Percentiles rank a stretch among this genome's conserved stretches.
phyloP scores from a whole-genome alignment of 2,329 filamentous ascomycete genomes.

The Trichophyton rubrum region DNA sequence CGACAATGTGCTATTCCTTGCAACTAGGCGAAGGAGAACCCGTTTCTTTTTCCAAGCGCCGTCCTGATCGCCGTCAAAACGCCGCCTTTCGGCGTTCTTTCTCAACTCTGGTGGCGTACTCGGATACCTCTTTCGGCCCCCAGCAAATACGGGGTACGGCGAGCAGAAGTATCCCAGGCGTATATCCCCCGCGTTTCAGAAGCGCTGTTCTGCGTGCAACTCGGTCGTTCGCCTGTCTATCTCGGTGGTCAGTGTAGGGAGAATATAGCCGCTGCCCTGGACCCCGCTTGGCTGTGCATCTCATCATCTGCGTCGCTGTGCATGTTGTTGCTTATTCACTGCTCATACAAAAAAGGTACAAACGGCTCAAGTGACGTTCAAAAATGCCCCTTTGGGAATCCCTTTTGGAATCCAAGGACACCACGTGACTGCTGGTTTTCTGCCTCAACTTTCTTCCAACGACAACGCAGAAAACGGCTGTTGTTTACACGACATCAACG shows the following conservation, averaged over 20 bases:
- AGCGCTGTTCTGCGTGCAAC: background rate
- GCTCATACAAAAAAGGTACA: background rate
- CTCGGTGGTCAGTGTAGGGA: background rate
- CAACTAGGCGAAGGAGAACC: background rate
- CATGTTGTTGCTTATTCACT: background rate
- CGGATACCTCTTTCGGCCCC: background rate
- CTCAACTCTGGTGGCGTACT: background rate
- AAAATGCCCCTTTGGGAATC: background rate
- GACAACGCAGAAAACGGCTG: too few species aligned
- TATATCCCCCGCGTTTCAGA: background rate
- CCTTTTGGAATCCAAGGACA: too few species aligned
- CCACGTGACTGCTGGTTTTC: too few species aligned
- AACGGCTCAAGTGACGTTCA: background rate
- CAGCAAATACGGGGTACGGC: background rate
- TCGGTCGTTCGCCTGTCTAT: background rate
- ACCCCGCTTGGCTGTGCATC: background rate
- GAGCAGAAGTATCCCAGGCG: background rate
- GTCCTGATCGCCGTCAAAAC: background rate
- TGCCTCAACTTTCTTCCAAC: too few species aligned
- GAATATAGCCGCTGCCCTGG: background rate
- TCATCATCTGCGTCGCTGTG: background rate
- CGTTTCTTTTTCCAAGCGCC: background rate
- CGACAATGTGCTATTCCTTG: constrained; percentile 7
- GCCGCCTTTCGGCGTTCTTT: background rate
- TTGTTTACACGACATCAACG: background rate